Evolutionary conservation across 2,329 filamentous ascomycete species (phyloP).

Genomic region (Aspergillus sp.): DNA sequence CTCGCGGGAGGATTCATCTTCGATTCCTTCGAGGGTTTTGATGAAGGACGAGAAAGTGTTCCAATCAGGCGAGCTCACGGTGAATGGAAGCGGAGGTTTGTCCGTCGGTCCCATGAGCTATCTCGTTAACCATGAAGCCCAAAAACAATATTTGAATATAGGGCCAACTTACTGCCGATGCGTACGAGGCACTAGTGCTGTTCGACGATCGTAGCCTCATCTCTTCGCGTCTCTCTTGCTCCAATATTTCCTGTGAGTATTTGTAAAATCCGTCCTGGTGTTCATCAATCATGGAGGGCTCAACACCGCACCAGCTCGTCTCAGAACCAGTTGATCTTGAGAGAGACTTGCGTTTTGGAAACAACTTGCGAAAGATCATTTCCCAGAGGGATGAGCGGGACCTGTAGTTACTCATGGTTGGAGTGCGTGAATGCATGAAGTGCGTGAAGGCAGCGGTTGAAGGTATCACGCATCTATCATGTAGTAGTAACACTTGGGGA

Average conservation of each 20-base stretch:
- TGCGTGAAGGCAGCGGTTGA: background rate
- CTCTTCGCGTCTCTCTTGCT: slow-evolving; percentile 10
- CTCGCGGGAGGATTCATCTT: slow-evolving; percentile 19
- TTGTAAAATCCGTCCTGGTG: slow-evolving; percentile 22
- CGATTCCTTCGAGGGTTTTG: slow-evolving; percentile 18
- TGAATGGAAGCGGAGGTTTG: slow-evolving; percentile 28
- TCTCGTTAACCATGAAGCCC: background rate
- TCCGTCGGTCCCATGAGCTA: slow-evolving; percentile 19
- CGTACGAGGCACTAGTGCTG: slow-evolving; percentile 20
- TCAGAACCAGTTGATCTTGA: background rate
- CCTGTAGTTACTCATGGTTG: slow-evolving; percentile 12
- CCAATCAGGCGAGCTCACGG: slow-evolving; percentile 33
- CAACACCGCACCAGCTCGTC: background rate
- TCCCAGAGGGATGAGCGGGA: slow-evolving; percentile 20
- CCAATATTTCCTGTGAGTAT: slow-evolving; percentile 22
- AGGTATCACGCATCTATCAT: too few relatives aligned
- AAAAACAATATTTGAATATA: background rate
- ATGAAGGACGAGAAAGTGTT: slow-evolving; percentile 15
- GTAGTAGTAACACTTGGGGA: too few relatives aligned
- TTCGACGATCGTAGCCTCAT: slow-evolving; percentile 12
- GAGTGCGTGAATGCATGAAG: background rate
- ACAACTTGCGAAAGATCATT: slow-evolving; percentile 16
- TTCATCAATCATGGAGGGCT: slow-evolving; percentile 13
- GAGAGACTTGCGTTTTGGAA: slow-evolving; percentile 14
- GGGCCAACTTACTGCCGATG: slow-evolving; percentile 20